Evolutionary conservation across 2,329 filamentous ascomycete species (phyloP), one percentile per base, ranked within the genome.

Genomic region (Davidsoniella virescens): DNA sequence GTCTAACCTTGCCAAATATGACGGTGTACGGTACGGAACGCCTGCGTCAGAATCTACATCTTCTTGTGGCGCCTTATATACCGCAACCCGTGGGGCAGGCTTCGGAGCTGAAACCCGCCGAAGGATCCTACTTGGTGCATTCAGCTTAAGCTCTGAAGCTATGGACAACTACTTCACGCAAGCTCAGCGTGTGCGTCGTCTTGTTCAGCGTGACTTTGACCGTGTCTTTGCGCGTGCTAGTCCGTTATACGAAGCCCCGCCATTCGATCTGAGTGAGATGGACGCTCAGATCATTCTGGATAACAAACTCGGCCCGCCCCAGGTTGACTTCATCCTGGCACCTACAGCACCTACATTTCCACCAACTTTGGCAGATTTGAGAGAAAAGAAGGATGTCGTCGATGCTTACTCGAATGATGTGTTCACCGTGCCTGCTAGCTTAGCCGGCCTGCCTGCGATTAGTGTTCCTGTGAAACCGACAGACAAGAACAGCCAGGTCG

Each of bases 91-190:
- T 51, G 82, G 80, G 12, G 64, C 70, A 33, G 80, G 81, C 0
- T 87, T 98, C 56, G 92, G 92, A 5, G 69, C 75, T 5, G 92
- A 98, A 64, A 90, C 95, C 9, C 80, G 82, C 60, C 75, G 87
- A 49, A 79, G 92, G 38, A 93, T 98, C 52, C 66, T 98, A 7
- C 75, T 98, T 0, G 92, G 92, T 14, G 82, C 87, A 0, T 96
- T 94, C 62, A 88, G 82, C 39, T 72, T 98, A 48, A 94, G 86
- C 64, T 88, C 90, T 0, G 78, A 84, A 54, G 87, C 87, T 8
- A 92, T 93, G 60, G 84, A 94, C 63, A 98, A 96, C 62, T 95
- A 96, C 65, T 98, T 98, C 60, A 76, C 94, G 55, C 84, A 94
- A 62, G 92, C 92, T 43, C 92, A 98, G 65, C 82, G 82, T 56